Evolutionary conservation across 306 rosid genomes (phyloP).

Genomic region (Pyrus pyrifolia): DNA sequence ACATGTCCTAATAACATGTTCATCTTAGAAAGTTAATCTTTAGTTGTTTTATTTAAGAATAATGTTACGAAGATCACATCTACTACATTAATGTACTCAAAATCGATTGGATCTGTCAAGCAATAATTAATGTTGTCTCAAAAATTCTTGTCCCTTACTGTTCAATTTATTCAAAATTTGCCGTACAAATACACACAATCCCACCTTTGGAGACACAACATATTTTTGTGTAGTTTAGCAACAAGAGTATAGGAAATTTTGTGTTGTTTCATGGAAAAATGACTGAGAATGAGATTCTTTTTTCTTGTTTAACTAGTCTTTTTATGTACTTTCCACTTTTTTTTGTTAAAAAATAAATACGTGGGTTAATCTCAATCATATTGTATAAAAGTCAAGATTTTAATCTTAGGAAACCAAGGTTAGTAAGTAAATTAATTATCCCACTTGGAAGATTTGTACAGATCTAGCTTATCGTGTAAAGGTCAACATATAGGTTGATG

Average conservation of each 20-base stretch:
- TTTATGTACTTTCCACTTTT: slow-evolving; percentile 3
- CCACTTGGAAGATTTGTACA: neutral
- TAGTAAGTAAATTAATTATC: slow-evolving; percentile 16
- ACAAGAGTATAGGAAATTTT: neutral
- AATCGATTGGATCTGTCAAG: neutral
- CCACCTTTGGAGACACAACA: neutral
- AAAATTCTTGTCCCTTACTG: neutral
- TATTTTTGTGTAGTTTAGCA: neutral
- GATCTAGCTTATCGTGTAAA: neutral
- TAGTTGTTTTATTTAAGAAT: neutral
- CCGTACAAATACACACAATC: neutral
- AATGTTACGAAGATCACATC: neutral
- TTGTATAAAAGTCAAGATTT: neutral
- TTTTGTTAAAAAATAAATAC: slow-evolving; percentile 4
- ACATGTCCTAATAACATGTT: too few species aligned
- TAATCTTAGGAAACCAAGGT: slow-evolving; percentile 28
- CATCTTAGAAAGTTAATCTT: neutral
- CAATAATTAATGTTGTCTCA: neutral
- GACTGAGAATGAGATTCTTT: neutral
- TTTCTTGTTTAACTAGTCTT: too few species aligned
- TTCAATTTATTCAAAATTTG: neutral
- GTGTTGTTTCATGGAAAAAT: neutral
- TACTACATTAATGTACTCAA: neutral
- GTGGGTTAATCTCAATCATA: neutral
- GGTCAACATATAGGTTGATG: neutral